Percentiles rank a stretch among this genome's conserved stretches.
These are phyloP conservation scores for Trametes cingulata DNA, from an alignment of 768 basidiomycete genomes.

Conservation along the genomic window DNA sequence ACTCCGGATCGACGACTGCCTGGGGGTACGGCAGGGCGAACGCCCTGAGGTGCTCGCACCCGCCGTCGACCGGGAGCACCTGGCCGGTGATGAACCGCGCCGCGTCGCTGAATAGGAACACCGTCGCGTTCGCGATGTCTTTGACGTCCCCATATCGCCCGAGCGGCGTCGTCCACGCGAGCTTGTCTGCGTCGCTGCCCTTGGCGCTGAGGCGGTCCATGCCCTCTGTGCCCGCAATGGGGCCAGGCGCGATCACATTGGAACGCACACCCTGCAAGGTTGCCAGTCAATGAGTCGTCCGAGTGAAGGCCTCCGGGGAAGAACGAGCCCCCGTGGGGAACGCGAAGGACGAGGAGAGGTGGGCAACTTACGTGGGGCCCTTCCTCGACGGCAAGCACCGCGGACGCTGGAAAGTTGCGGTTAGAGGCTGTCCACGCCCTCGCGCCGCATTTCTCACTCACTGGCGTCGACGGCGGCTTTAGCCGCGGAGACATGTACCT, in stretches of 20 bases:
- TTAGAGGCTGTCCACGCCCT: not conserved
- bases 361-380: constrained; percentile 61
- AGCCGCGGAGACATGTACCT: constrained; percentile 92
- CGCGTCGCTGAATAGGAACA: constrained; percentile 83
- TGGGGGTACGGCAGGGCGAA: constrained; percentile 61
- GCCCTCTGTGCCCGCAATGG: constrained; percentile 80
- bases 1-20: constrained; percentile 59
- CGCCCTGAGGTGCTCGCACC: constrained; percentile 51
- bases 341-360: not conserved
- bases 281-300: not conserved
- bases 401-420: constrained; percentile 46
- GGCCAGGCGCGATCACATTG: constrained; percentile 83
- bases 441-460: constrained; percentile 20
- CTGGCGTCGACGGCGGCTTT: constrained; percentile 91
- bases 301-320: not conserved
- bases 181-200: constrained; percentile 4
- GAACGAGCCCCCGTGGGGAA: not conserved
- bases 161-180: constrained; percentile 33
- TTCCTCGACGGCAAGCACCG: constrained; percentile 89
- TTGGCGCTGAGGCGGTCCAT: constrained; percentile 52
- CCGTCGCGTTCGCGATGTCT: constrained; percentile 69
- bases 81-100: constrained; percentile 78
- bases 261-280: constrained; percentile 71
- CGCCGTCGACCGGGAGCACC: constrained; percentile 73
- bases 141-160: constrained; percentile 59